These are phyloP conservation scores for Datura wrightii DNA, from an alignment of 257 asterid species.

Conservation along the genomic window DNA sequence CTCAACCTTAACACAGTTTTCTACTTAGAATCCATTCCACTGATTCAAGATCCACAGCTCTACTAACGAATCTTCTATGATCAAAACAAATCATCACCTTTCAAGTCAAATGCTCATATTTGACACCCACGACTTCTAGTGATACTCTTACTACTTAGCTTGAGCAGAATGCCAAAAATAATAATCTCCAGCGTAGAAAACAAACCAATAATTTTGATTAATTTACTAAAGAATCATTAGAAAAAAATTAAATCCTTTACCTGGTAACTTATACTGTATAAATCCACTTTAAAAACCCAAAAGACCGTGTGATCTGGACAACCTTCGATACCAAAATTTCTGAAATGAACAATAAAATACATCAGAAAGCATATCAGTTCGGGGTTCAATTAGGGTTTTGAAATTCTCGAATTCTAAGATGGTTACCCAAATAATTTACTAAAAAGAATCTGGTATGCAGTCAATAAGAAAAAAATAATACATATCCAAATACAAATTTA, in stretches of 20 bases:
- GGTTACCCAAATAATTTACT: constrained; percentile 25
- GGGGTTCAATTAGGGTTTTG: constrained; percentile 80
- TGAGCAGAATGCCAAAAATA: constrained; percentile 6
- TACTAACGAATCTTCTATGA: constrained; percentile 22
- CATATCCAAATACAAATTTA: constrained; percentile 27
- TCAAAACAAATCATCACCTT: constrained; percentile 25
- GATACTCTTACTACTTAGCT: constrained; percentile 40
- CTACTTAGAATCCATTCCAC: constrained; percentile 24
- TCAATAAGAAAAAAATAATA: constrained; percentile 25
- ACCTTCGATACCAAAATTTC: constrained; percentile 48
- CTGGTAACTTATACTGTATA: constrained; percentile 43
- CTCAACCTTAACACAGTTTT: neutral
- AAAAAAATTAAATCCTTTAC: constrained; percentile 32
- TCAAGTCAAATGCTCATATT: constrained; percentile 31
- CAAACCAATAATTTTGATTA: constrained; percentile 22
- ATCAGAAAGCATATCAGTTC: constrained; percentile 41
- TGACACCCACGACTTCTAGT: constrained; percentile 39
- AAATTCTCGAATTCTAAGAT: constrained; percentile 29
- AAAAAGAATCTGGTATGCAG: constrained; percentile 9
- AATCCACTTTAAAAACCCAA: constrained; percentile 40
- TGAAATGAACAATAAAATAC: constrained; percentile 49
- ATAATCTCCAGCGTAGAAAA: constrained; percentile 33
- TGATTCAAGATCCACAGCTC: constrained; percentile 12
- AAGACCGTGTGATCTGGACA: constrained; percentile 61
- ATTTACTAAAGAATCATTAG: neutral